Evolutionary conservation across 2,329 filamentous ascomycete species (phyloP).

Genomic region (Cylindrodendrum hubeiense): DNA sequence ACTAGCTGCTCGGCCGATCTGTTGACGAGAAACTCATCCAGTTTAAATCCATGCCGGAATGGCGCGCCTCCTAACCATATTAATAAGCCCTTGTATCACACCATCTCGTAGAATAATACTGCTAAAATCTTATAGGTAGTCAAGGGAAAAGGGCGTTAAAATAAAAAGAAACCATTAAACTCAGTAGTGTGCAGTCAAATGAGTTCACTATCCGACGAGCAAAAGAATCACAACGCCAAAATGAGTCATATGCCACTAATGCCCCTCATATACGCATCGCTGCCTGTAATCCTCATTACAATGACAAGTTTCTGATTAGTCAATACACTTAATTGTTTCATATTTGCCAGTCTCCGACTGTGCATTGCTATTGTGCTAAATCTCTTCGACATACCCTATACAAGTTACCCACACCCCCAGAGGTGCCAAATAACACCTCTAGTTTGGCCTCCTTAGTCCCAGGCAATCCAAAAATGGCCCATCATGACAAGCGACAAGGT

Average conservation of each 20-base stretch:
- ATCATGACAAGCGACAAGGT: constrained; percentile 51
- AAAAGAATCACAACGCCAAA: too few relatives aligned
- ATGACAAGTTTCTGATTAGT: too few relatives aligned
- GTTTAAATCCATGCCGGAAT: neutral
- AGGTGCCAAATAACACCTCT: neutral
- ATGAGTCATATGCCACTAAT: too few relatives aligned
- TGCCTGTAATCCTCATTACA: too few relatives aligned
- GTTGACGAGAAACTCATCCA: neutral
- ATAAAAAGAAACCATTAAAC: too few relatives aligned
- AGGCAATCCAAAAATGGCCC: constrained; percentile 49
- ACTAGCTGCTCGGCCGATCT: neutral
- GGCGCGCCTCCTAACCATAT: neutral
- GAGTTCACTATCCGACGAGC: too few relatives aligned
- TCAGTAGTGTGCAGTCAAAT: too few relatives aligned
- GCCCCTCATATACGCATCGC: too few relatives aligned
- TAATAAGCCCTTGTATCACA: neutral
- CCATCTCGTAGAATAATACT: neutral
- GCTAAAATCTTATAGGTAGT: too few relatives aligned
- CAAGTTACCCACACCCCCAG: too few relatives aligned
- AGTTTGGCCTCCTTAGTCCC: constrained; percentile 35
- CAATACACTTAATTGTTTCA: too few relatives aligned
- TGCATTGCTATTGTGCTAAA: neutral
- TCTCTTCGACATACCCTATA: neutral
- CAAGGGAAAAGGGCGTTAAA: neutral
- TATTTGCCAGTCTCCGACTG: neutral